These are phyloP conservation scores for Paramecium pentaurelia DNA, from an alignment of 73 alveolate genomes.

Conservation along the genomic window DNA sequence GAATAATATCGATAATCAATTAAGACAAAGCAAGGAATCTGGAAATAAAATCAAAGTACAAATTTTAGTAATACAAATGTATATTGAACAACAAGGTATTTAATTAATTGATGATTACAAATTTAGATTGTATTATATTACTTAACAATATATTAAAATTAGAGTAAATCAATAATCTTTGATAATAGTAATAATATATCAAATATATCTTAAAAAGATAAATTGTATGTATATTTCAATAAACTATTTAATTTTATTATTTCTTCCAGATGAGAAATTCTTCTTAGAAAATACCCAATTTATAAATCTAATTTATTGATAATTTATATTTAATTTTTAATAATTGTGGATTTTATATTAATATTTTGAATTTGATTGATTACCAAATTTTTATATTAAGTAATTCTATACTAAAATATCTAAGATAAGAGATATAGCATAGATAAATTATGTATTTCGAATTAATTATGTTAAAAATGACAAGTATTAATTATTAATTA, in stretches of 20 bases:
- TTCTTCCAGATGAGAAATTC: too few relatives aligned
- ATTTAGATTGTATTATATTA: background rate
- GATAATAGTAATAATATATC: too few relatives aligned
- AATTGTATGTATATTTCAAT: background rate
- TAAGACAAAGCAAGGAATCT: background rate
- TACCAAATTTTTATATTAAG: too few relatives aligned
- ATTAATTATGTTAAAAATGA: background rate
- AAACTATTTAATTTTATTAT: background rate
- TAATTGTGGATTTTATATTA: too few relatives aligned
- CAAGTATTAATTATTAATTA: background rate
- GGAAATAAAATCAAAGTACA: background rate
- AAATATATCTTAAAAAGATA: background rate
- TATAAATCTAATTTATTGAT: too few relatives aligned
- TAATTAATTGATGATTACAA: background rate
- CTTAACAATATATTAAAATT: background rate
- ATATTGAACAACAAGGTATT: background rate
- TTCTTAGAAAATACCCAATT: too few relatives aligned
- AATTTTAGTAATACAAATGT: slow-evolving; percentile 2
- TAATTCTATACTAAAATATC: too few relatives aligned
- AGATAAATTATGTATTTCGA: too few relatives aligned
- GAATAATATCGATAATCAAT: background rate
- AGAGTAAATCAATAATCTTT: background rate
- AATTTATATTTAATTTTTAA: too few relatives aligned
- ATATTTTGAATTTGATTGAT: too few relatives aligned
- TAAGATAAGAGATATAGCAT: too few relatives aligned